Base-by-base conservation (phyloP, 2,329 filamentous ascomycete genomes). In the Tolypocladium tundrense region DNA sequence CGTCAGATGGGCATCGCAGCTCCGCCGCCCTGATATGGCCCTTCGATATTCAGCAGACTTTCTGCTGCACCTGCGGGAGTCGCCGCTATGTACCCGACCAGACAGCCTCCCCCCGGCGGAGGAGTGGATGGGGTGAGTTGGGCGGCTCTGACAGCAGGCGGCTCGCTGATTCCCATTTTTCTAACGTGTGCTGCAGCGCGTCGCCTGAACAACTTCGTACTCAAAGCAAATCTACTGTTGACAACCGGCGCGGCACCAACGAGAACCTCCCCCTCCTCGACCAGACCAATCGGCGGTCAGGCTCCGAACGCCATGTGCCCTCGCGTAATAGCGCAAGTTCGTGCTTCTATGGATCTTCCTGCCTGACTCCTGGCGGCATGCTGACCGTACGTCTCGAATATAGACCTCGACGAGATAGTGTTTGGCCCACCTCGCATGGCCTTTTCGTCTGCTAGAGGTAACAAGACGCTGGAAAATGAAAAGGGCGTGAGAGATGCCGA, bases 81-180 rank as follows among this genome's bases (percentile, higher is more conserved):
- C 93, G 63, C 91, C 91, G 63, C 79, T 96, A 72, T 91, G 91
- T 68, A 77, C 82, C 66, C 95, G 90, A 74, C 93, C 93, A 53
- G 78, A 87, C 62, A 83, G 81, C 62, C 81, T 97, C 52, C 92
- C 91, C 63, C 88, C 91, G 33, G 83, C 88, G 62, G 91, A 96
- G 76, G 90, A 96, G 78, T 97, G 92, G 92, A 96, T 97, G 91
- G 91, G 93, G 88, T 96, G 79, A 70, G 83, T 74, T 54, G 8
- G 31, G 24, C 52, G 14, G 51, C 48, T 54, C 56, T 19, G 53
- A 35, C 37, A 48, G 55, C 16, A 48, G 13, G 16, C 24, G 41
- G 55, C 42, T 27, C 24, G 16, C 55, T 60, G 31, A 31, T 53
- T 24, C 37, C 40, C 45, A 16, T 51, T n/a, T 53, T 61, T 55